Base-by-base conservation (phyloP, 805 yeast genomes). In the Cyberlindnera mrakii region DNA sequence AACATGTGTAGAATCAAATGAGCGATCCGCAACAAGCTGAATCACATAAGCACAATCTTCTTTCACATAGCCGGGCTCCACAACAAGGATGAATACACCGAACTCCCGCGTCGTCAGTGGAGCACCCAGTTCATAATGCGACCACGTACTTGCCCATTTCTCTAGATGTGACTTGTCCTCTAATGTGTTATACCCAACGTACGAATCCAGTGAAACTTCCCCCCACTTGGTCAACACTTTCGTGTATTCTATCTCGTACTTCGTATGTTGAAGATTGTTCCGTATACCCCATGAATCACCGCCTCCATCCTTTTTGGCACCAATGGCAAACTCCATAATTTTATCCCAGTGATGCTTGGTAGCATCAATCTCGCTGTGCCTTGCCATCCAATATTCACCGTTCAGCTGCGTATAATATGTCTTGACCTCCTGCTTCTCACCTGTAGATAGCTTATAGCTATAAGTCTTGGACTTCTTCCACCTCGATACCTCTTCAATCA, bases 61-160 rank as follows among this genome's bases (percentile, higher is more conserved):
- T 25, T 46, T 42, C 37, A 47, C 20, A 42, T 46, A 39, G 6
- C 53, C 59, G 13, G 63, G 66, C 30, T 50, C 53, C 10, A 50
- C 52, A 15, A 58, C 45, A 8, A 64, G 55, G 45, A 65, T 56
- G 17, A 62, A 63, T 36, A 65, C 65, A 45, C 60, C 59, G 49
- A 68, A 68, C 37, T 64, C 68, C 33, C 73, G 50, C 1, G 66
- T 61, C 5, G 57, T 54, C 30, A 67, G 49, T 5, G 69, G 63
- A 11, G 61, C 57, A 5, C 69, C 68, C 18, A 68, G 47, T 31
- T 65, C 64, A 48, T 68, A 68, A 39, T 59, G 55, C n/a, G 63
- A 54, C 42, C 58, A 54, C 18, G 62, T 60, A 3, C 56, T 48
- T 1, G 57, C 58, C 66, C 67, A 65, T 17, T 45, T 45, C 30